Evolutionary conservation across 352 stramenopile genomes (phyloP).

Genomic region (Bremia lactucae): DNA sequence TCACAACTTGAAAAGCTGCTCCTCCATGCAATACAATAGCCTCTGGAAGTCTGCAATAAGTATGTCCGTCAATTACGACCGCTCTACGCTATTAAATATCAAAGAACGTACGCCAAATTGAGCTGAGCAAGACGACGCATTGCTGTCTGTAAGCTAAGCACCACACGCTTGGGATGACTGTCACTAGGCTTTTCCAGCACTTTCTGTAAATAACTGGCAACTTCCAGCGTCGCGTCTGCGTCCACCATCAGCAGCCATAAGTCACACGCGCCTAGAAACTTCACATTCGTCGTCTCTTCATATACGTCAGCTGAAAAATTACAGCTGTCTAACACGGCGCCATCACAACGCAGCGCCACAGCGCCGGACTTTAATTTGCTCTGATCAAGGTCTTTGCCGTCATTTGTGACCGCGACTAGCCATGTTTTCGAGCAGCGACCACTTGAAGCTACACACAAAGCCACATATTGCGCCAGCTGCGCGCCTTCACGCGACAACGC

Average conservation of each 20-base stretch:
- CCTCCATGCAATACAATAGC: slow-evolving; percentile 59
- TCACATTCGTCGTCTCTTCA: slow-evolving; percentile 29
- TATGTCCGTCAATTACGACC: not conserved
- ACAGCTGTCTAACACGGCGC: slow-evolving; percentile 25
- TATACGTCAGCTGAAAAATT: slow-evolving; percentile 20
- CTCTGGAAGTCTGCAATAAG: slow-evolving; percentile 39
- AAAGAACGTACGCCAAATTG: slow-evolving; percentile 31
- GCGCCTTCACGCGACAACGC: slow-evolving; percentile 38
- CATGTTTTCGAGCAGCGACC: slow-evolving; percentile 37
- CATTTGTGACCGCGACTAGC: slow-evolving; percentile 23
- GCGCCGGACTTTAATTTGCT: not conserved
- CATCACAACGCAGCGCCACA: slow-evolving; percentile 36
- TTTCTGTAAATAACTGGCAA: slow-evolving; percentile 38
- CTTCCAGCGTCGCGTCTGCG: slow-evolving; percentile 23
- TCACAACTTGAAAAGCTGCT: slow-evolving; percentile 57
- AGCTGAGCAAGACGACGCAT: slow-evolving; percentile 47
- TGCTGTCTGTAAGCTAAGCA: slow-evolving; percentile 55
- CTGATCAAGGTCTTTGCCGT: not conserved
- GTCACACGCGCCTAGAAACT: slow-evolving; percentile 34
- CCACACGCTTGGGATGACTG: slow-evolving; percentile 31
- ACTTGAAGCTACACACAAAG: slow-evolving; percentile 38
- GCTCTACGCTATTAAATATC: not conserved
- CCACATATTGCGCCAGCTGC: slow-evolving; percentile 51
- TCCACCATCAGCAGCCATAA: slow-evolving; percentile 60
- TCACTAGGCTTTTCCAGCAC: slow-evolving; percentile 21